Base-by-base conservation (phyloP, 2,329 filamentous ascomycete species). In the Monosporascus sp. region DNA sequence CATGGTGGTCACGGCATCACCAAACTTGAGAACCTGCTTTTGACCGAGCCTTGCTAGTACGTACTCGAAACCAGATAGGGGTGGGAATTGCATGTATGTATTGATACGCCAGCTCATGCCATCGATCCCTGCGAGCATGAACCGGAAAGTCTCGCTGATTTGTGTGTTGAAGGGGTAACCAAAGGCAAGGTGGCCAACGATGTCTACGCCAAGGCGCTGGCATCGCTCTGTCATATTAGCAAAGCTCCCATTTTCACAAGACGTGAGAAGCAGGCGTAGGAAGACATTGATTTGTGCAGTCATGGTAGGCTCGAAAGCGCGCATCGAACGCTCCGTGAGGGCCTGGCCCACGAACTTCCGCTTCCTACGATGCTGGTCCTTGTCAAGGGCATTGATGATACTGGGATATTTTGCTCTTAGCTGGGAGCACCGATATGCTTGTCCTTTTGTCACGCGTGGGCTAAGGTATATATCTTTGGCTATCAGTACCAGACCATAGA, bases 141-240 rank as follows among this genome's bases (percentile, higher is more conserved):
- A 26, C 4, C 37, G 51, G 8, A 37, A 26, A 24, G 5, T 35
- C 9, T 49, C 43, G 17, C 55, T 48, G 5, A 38, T 56, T 49
- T 59, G 53, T 14, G 52, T 53, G 9, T 55, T 53, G 4, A 54
- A 48, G 1, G 49, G 38, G 27, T 47, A 53, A 1, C 56, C 56
- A 37, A 58, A 58, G 11, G 54, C 56, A 1, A 60, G 48, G 3
- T 40, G 56, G 20, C 60, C 58, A 22, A 58, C 44, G 24, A 60
- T 35, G 37, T 62, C 60, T 3, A 57, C 43, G 1, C 48, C 51
- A 4, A 62, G 53, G 7, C 49, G 44, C 35, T 57, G 44, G 38
- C 46, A 56, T 6, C 19, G 26, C 14, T 40, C 35, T 3, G 58
- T 50, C 56, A 62, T 59, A 20, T 62, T 47, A 7, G 60, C 54